phyloP scores from a whole-genome alignment of 352 stramenopile species.

The Thalassiosira exigua region DNA sequence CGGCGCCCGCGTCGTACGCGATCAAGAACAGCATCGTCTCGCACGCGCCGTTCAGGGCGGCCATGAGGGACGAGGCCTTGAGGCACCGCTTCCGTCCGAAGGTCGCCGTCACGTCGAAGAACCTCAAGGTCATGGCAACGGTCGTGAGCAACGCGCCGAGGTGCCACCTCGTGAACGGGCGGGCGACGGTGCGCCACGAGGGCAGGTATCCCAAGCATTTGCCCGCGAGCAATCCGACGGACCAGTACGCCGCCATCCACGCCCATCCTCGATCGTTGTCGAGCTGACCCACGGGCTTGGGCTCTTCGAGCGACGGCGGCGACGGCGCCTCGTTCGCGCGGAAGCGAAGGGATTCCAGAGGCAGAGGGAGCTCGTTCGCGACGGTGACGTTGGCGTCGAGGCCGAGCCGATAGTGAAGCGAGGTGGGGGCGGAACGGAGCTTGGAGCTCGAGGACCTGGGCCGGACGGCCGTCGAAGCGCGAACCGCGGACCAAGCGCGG shows the following conservation, averaged over 20 bases:
- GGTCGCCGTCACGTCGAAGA: background rate
- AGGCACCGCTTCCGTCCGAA: background rate
- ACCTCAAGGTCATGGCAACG: background rate
- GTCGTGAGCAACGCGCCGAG: background rate
- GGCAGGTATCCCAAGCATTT: background rate
- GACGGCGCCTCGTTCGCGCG: too few species aligned
- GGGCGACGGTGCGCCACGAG: background rate
- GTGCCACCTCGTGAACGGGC: background rate
- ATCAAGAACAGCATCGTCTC: slow-evolving; percentile 1
- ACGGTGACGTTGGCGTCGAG: too few species aligned
- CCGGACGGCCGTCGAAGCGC: too few species aligned
- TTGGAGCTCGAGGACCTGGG: too few species aligned
- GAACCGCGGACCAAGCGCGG: too few species aligned
- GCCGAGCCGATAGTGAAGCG: too few species aligned
- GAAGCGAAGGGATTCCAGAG: too few species aligned
- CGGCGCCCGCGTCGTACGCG: background rate
- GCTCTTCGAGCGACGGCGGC: too few species aligned
- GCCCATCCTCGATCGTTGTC: background rate
- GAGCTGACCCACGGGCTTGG: too few species aligned
- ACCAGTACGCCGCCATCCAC: background rate
- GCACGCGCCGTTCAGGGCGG: background rate
- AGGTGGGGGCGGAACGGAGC: too few species aligned
- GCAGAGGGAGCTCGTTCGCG: too few species aligned
- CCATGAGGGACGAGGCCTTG: background rate
- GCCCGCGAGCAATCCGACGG: background rate